Evolutionary conservation across 1,139 yeast genomes (phyloP).

Genomic region (Yamadazyma trypodendri): DNA sequence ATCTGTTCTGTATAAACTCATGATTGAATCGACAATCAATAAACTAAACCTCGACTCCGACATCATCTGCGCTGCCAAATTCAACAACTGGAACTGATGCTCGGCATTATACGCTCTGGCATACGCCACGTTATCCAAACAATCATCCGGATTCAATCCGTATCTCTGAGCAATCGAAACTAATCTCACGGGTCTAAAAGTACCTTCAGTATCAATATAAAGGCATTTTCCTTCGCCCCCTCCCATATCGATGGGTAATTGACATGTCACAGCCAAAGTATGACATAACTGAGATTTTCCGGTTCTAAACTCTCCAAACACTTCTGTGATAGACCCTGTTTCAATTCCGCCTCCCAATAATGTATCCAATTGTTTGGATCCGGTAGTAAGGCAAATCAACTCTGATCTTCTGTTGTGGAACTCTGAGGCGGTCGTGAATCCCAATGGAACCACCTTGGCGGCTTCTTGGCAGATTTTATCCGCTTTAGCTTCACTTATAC

Average conservation of each 20-base stretch:
- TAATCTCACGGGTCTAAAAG: slow-evolving; percentile 89
- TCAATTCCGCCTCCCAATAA: slow-evolving; percentile 95
- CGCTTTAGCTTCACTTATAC: slow-evolving; percentile 95
- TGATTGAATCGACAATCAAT: slow-evolving; percentile 89
- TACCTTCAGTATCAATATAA: slow-evolving; percentile 95
- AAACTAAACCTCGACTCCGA: slow-evolving; percentile 81
- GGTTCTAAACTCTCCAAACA: slow-evolving; percentile 96
- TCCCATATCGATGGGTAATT: slow-evolving; percentile 94
- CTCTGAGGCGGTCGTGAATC: slow-evolving; percentile 96
- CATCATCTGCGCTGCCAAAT: slow-evolving; percentile 96
- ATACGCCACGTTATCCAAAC: slow-evolving; percentile 93
- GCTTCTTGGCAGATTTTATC: slow-evolving; percentile 83
- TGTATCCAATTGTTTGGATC: slow-evolving; percentile 91
- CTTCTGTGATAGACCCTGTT: slow-evolving; percentile 95
- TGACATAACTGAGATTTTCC: slow-evolving; percentile 98
- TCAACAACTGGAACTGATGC: slow-evolving; percentile 83
- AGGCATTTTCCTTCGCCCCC: slow-evolving; percentile 99
- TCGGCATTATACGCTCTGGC: slow-evolving; percentile 98
- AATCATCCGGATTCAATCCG: slow-evolving; percentile 92
- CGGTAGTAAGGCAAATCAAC: slow-evolving; percentile 89
- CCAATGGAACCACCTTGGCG: slow-evolving; percentile 86
- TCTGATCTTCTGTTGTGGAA: slow-evolving; percentile 89
- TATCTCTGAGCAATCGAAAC: slow-evolving; percentile 89
- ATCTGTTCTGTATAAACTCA: slow-evolving; percentile 95
- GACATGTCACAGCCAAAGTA: slow-evolving; percentile 95